A percentile compares a stretch with the other conserved stretches of the same genome.
phyloP scores from a whole-genome alignment of 2,329 filamentous ascomycete species.

The Apiospora marii region DNA sequence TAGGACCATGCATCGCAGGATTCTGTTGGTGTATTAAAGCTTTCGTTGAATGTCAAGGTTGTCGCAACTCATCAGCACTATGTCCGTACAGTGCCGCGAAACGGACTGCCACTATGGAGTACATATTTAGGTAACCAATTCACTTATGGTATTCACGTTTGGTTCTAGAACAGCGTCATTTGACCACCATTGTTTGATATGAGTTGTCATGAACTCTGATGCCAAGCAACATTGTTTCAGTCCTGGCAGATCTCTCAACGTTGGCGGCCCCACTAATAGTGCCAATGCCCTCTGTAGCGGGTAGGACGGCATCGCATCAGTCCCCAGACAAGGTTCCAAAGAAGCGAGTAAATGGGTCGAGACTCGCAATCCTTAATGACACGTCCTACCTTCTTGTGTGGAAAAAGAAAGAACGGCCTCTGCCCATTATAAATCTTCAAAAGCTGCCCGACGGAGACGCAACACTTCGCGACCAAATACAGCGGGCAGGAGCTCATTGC shows the following conservation, averaged over 20 bases:
- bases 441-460: neutral
- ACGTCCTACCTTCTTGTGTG: neutral
- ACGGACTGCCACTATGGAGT: neutral
- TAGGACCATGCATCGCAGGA: too few species aligned
- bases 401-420: neutral
- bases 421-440: neutral
- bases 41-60: neutral
- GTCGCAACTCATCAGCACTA: neutral
- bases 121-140: too few species aligned
- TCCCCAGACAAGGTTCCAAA: neutral
- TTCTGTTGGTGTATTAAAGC: too few species aligned
- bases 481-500: neutral
- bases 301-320: constrained; percentile 6
- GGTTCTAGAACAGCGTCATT: neutral
- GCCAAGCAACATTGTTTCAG: constrained; percentile 6
- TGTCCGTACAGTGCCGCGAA: neutral
- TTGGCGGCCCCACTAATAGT: neutral
- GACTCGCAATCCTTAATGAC: neutral
- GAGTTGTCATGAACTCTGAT: neutral
- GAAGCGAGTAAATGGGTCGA: constrained; percentile 7
- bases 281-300: neutral
- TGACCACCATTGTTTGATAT: neutral
- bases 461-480: neutral
- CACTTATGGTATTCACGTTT: neutral
- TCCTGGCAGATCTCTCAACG: neutral